These are phyloP conservation scores for Hydnomerulius pinastri DNA, from an alignment of 768 basidiomycete species.

Conservation along the genomic window DNA sequence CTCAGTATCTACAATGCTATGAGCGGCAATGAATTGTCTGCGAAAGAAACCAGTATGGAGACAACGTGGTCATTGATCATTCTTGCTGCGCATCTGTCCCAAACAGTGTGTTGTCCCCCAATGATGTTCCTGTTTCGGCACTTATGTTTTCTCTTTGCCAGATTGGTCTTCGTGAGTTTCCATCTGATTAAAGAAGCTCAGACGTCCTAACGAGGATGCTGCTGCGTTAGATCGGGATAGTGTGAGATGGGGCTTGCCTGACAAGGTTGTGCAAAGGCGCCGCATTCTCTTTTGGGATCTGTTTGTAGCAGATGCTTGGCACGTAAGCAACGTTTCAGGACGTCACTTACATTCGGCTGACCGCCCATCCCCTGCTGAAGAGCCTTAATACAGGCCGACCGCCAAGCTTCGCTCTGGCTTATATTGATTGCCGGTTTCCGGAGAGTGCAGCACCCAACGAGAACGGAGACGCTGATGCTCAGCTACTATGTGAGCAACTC, in stretches of 20 bases:
- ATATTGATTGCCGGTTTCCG: conserved; percentile 69
- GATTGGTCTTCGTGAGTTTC: conserved; percentile 69
- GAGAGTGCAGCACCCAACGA: conserved; percentile 18
- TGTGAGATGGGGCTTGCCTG: conserved; percentile 60
- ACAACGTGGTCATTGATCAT: conserved; percentile 69
- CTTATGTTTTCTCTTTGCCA: conserved; percentile 30
- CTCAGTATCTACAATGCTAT: conserved; percentile 71
- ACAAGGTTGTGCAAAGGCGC: conserved; percentile 63
- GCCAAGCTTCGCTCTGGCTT: conserved; percentile 64
- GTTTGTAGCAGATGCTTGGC: conserved; percentile 71
- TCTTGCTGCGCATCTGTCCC: conserved; percentile 64
- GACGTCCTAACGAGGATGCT: conserved; percentile 9
- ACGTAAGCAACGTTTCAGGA: conserved; percentile 40
- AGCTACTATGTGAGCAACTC: conserved; percentile 27
- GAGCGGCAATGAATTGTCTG: conserved; percentile 59
- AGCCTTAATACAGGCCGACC: conserved; percentile 72
- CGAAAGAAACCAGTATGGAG: conserved; percentile 69
- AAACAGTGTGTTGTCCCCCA: conserved; percentile 49
- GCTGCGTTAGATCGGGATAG: conserved; percentile 57
- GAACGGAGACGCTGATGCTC: conserved; percentile 22
- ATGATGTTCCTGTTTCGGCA: neutral
- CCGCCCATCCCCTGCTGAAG: conserved; percentile 34
- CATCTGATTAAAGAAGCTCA: conserved; percentile 7
- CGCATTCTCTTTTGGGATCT: conserved; percentile 78
- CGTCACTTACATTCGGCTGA: conserved; percentile 11